These are phyloP conservation scores for Triticum timopheevii DNA, from an alignment of 176 grass and related monocot species.

Conservation along the genomic window DNA sequence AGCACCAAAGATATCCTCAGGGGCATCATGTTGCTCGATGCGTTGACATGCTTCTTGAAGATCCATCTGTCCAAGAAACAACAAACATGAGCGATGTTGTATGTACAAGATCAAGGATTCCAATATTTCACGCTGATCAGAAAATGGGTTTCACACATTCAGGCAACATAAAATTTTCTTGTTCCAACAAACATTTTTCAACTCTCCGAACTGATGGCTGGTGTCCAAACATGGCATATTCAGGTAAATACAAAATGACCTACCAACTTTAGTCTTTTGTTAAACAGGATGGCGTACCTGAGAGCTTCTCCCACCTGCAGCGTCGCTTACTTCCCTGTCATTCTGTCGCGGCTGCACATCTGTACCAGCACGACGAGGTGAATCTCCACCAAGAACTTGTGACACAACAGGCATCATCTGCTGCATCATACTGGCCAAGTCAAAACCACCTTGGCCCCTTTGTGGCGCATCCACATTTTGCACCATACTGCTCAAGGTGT, in stretches of 20 bases:
- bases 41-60: conserved; percentile 54
- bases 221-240: not conserved
- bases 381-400: conserved; percentile 63
- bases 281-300: conserved; percentile 36
- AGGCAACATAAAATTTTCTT: not conserved
- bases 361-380: conserved; percentile 17
- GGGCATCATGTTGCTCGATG: conserved; percentile 61
- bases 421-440: conserved; percentile 88
- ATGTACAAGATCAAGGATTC: not conserved
- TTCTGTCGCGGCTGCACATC: conserved; percentile 15
- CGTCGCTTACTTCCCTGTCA: conserved; percentile 12
- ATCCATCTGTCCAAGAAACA: conserved; percentile 54
- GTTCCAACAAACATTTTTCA: not conserved
- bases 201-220: not conserved
- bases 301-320: conserved; percentile 11
- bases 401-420: conserved; percentile 94
- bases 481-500: conserved; percentile 65
- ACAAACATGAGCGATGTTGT: not conserved
- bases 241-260: not conserved
- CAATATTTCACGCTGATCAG: not conserved
- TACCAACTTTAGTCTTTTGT: not conserved
- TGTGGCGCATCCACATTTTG: conserved; percentile 66
- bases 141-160: not conserved
- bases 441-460: conserved; percentile 57
- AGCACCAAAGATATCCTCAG: conserved; percentile 63